These are phyloP conservation scores for Periconia sp. DNA, from an alignment of 2,329 filamentous ascomycete genomes.

Conservation along the genomic window DNA sequence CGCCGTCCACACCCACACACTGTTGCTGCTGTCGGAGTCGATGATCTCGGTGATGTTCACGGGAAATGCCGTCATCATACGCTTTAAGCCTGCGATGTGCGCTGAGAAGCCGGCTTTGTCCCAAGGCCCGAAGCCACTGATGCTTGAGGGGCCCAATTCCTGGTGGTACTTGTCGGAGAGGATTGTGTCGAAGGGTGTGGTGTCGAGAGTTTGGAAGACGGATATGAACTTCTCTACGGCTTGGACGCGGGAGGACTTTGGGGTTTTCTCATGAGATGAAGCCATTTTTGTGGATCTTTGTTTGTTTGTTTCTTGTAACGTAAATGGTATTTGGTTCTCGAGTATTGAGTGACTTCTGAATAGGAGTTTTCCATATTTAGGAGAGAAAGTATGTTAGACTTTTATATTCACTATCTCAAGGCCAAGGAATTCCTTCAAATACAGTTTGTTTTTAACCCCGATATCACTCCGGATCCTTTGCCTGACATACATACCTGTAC, in stretches of 20 bases:
- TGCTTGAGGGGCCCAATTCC: constrained; percentile 11
- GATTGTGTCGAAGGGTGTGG: background rate
- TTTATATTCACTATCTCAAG: no score
- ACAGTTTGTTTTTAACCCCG: no score
- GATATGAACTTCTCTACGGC: constrained; percentile 1
- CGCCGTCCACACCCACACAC: constrained; percentile 33
- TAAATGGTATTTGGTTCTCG: background rate
- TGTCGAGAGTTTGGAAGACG: constrained; percentile 3
- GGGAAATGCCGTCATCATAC: constrained; percentile 18
- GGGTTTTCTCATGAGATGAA: background rate
- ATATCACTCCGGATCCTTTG: no score
- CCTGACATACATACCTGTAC: no score
- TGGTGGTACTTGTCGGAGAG: constrained; percentile 3
- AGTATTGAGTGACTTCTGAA: no score
- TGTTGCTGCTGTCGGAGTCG: constrained; percentile 17
- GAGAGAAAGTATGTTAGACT: no score
- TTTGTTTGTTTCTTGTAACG: background rate
- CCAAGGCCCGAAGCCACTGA: background rate
- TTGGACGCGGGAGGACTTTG: background rate
- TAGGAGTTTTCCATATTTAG: no score
- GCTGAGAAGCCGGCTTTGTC: constrained; percentile 8
- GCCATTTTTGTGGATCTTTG: background rate
- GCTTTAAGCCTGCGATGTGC: constrained; percentile 12
- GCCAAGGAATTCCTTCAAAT: no score
- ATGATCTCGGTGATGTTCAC: constrained; percentile 16